Evolutionary conservation across 2,329 filamentous ascomycete species (phyloP).

Genomic region (Zymoseptoria tritici): DNA sequence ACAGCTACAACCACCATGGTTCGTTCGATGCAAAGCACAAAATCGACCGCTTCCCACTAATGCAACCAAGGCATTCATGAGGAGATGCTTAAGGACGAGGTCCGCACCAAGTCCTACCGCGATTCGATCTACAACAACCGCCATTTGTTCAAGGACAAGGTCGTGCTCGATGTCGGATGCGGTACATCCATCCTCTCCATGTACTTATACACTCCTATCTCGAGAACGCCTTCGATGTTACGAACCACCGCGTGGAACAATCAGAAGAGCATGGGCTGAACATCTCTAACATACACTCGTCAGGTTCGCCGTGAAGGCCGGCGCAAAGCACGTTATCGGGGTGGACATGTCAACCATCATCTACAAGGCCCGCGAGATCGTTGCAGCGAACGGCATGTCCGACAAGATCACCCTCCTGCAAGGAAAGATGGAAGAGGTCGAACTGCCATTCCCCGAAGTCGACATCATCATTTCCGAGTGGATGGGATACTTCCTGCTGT

Average conservation of each 20-base stretch:
- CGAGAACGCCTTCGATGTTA: slow-evolving; percentile 1
- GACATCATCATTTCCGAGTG: slow-evolving; percentile 99
- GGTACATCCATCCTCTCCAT: slow-evolving; percentile 98
- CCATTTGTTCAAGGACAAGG: slow-evolving; percentile 84
- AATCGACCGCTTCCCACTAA: slow-evolving; percentile 25
- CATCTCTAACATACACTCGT: slow-evolving; percentile 3
- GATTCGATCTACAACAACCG: slow-evolving; percentile 96
- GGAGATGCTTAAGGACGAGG: slow-evolving; percentile 92
- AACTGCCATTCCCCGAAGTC: slow-evolving; percentile 86
- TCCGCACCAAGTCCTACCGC: slow-evolving; percentile 92
- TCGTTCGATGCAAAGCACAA: slow-evolving; percentile 33
- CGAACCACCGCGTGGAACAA: background rate
- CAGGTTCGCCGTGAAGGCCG: slow-evolving; percentile 94
- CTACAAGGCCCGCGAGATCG: slow-evolving; percentile 94
- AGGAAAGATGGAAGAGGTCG: slow-evolving; percentile 99
- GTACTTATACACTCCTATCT: slow-evolving; percentile 47
- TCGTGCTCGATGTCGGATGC: slow-evolving; percentile 95
- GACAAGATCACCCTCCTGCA: slow-evolving; percentile 97
- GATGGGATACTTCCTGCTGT: slow-evolving; percentile 99
- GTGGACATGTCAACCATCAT: slow-evolving; percentile 99
- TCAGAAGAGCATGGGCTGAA: slow-evolving; percentile 2
- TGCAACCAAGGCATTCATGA: slow-evolving; percentile 70
- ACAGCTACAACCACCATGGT: slow-evolving; percentile 99
- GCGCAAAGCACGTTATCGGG: slow-evolving; percentile 96
- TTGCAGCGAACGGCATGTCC: slow-evolving; percentile 80